Base-by-base conservation (phyloP, 1,284 basidiomycete species). In the Cryptococcus wingfieldii region DNA sequence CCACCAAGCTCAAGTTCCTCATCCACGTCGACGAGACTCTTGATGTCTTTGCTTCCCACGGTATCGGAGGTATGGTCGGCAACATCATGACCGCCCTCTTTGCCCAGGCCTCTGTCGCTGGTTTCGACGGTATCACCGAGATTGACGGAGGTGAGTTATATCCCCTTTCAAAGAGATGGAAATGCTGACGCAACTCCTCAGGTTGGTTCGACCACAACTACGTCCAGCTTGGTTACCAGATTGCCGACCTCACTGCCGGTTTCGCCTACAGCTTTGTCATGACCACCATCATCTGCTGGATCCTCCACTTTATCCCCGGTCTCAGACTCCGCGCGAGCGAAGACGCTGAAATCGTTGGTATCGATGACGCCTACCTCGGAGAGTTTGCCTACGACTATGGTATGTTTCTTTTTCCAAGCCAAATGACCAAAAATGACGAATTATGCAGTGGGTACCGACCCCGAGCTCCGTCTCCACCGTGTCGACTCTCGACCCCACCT, bases 321-420 rank as follows among this genome's bases (percentile, higher is more conserved):
- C 81, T 90, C 59, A 82, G 87, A 53, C 83, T 98, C 47, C 86
- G 92, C 57, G 82, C 83, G 18, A 78, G 80, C 34, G 92, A 95
- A 66, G 88, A 92, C 63, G 84, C 85, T 34, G 94, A 98, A 80
- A 87, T 93, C 59, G 79, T 97, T 56, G 95, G 95, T 61, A 86
- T 96, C 61, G 95, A 98, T 74, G 90, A 96, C 69, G 84, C 86
- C 13, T 89, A 94, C 79, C 87, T 96, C 81, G 94, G 94, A 67
- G 94, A 97, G 78, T 91, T 86, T 65, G 88, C 88, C n/a, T 91
- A 92, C 73, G 89, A 93, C 78, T 92, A 90, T 65, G 88, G 89
- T 57, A 86, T 84, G 14, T 59, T 19, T 25, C 18, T 44, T 25
- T 49, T 25, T 9, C 27, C 19, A 9, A 8, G 42, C 42, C 14